Percentiles rank a stretch among this genome's conserved stretches.
These are phyloP conservation scores for Diaporthe ilicicola DNA, from an alignment of 2,329 filamentous ascomycete genomes.

Conservation along the genomic window DNA sequence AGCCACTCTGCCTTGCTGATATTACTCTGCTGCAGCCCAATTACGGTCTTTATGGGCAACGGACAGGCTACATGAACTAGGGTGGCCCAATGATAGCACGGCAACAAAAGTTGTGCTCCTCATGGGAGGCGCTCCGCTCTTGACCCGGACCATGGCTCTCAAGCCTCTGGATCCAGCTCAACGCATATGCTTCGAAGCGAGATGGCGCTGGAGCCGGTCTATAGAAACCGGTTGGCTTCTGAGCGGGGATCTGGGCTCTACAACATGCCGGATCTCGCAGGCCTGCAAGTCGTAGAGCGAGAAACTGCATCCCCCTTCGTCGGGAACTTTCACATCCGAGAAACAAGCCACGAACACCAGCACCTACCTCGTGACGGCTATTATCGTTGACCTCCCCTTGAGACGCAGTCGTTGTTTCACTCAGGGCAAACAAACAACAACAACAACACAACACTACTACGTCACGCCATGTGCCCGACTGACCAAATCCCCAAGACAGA, in stretches of 20 bases:
- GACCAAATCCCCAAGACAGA: neutral
- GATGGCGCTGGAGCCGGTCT: neutral
- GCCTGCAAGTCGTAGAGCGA: slow-evolving; percentile 11
- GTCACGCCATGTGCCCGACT: neutral
- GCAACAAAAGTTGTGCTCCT: neutral
- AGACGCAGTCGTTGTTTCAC: slow-evolving; percentile 7
- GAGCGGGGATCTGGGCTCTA: slow-evolving; percentile 10
- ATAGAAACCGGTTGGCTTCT: neutral
- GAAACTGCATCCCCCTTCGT: neutral
- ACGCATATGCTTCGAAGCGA: neutral
- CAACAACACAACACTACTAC: neutral
- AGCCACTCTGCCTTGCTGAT: neutral
- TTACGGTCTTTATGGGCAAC: neutral
- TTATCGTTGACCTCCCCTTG: neutral
- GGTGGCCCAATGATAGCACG: neutral
- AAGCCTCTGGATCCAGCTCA: neutral
- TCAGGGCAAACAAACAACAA: slow-evolving; percentile 10
- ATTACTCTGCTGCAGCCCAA: neutral
- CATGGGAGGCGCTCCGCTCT: neutral
- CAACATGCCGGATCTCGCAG: slow-evolving; percentile 26
- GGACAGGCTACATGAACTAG: neutral
- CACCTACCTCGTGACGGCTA: neutral
- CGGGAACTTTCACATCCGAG: slow-evolving; percentile 3
- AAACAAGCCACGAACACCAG: neutral
- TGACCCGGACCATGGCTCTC: neutral